A percentile compares a stretch with the other conserved stretches of the same genome.
Conservation (phyloP, 768 basidiomycete genomes). For the Russula compacta region DNA sequence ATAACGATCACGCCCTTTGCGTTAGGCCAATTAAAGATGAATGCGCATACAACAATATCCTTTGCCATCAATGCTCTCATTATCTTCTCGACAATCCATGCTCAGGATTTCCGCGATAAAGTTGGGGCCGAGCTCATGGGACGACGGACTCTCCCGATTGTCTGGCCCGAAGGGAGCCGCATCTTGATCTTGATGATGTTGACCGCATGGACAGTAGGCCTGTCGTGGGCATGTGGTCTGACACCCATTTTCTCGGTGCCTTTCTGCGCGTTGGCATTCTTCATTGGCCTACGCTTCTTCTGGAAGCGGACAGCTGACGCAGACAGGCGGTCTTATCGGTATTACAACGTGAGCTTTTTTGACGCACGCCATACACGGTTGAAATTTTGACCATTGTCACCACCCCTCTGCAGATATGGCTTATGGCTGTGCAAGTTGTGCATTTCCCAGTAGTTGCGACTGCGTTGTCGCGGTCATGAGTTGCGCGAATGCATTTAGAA, state of each 20-base stretch:
- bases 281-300: slow-evolving; percentile 22
- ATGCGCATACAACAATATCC: neutral
- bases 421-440: slow-evolving; percentile 2
- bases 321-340: slow-evolving; percentile 25
- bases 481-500: neutral
- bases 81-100: slow-evolving; percentile 31
- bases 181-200: slow-evolving; percentile 20
- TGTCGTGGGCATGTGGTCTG: slow-evolving; percentile 21
- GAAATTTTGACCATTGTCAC: too few species aligned
- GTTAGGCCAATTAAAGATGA: neutral
- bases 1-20: neutral
- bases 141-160: slow-evolving; percentile 27
- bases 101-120: slow-evolving; percentile 30
- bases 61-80: slow-evolving; percentile 26
- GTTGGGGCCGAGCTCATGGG: slow-evolving; percentile 26
- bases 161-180: slow-evolving; percentile 15
- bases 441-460: neutral
- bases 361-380: neutral
- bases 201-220: slow-evolving; percentile 22
- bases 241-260: slow-evolving; percentile 1
- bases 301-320: slow-evolving; percentile 10
- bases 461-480: neutral
- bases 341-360: slow-evolving; percentile 25
- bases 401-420: neutral
- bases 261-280: slow-evolving; percentile 16